phyloP scores from a whole-genome alignment of 23 red algal genomes.

The Agarophyton chilense region DNA sequence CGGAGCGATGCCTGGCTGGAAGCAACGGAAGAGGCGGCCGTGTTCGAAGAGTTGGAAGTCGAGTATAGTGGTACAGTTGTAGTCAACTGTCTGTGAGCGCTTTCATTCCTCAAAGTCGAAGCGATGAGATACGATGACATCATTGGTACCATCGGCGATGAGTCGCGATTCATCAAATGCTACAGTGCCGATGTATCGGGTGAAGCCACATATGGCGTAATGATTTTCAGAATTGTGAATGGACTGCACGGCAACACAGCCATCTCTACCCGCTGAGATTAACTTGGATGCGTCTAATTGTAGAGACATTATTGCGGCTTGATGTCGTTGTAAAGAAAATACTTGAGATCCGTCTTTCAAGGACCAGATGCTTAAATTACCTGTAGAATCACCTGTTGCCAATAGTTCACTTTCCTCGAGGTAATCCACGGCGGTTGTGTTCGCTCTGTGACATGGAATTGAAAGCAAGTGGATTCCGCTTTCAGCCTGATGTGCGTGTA shows the following conservation, averaged over 20 bases:
- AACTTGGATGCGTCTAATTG: slow-evolving; percentile 47
- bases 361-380: slow-evolving; percentile 44
- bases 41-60: neutral
- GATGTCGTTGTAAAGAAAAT: slow-evolving; percentile 14
- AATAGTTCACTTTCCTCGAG: slow-evolving; percentile 44
- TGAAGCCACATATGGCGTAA: slow-evolving; percentile 58
- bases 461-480: slow-evolving; percentile 42
- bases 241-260: slow-evolving; percentile 16
- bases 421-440: slow-evolving; percentile 47
- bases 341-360: slow-evolving; percentile 28
- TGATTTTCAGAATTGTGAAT: neutral
- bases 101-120: slow-evolving; percentile 34
- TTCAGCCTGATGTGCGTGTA: slow-evolving; percentile 46
- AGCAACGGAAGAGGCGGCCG: slow-evolving; percentile 12
- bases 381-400: slow-evolving; percentile 50
- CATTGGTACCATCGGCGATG: slow-evolving; percentile 56
- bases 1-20: slow-evolving; percentile 2
- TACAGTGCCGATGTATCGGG: slow-evolving; percentile 38
- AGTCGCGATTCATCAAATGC: slow-evolving; percentile 56
- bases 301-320: slow-evolving; percentile 49
- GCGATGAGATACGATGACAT: slow-evolving; percentile 47
- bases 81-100: neutral
- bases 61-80: neutral
- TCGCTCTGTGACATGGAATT: slow-evolving; percentile 40
- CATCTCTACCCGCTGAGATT: slow-evolving; percentile 41